Percentiles rank a stretch among this genome's conserved stretches.
phyloP scores from a whole-genome alignment of 768 basidiomycete genomes.

The Boletales sp. region DNA sequence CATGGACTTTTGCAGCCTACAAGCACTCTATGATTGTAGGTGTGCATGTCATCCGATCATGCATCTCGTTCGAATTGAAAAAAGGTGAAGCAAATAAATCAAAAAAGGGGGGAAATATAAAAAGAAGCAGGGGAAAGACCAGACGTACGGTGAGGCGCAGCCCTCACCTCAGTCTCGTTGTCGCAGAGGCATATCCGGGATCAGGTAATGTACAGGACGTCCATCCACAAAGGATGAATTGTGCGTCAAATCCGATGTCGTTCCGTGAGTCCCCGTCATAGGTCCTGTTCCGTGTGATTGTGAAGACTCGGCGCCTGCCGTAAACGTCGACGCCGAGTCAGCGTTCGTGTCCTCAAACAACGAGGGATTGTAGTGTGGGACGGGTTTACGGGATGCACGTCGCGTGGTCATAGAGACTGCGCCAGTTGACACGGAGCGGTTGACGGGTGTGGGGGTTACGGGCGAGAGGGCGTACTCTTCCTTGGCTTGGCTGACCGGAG shows the following conservation, averaged over 20 bases:
- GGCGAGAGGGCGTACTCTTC: constrained; percentile 32
- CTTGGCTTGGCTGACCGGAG: constrained; percentile 13
- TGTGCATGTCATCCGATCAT: constrained; percentile 4
- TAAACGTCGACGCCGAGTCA: constrained; percentile 21
- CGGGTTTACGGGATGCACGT: constrained; percentile 49
- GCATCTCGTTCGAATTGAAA: constrained; percentile 1
- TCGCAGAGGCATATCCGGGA: constrained; percentile 53
- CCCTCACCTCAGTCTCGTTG: constrained; percentile 22
- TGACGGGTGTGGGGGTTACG: constrained; percentile 16
- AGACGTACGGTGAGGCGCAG: background rate
- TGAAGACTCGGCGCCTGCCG: constrained; percentile 24
- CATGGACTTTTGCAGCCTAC: constrained; percentile 2
- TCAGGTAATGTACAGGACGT: constrained; percentile 52
- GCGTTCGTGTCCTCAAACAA: constrained; percentile 19
- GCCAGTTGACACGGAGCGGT: constrained; percentile 27
- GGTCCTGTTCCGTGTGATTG: constrained; percentile 25
- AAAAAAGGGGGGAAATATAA: background rate
- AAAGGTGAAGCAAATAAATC: constrained; percentile 2
- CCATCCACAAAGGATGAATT: constrained; percentile 46
- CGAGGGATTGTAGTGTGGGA: constrained; percentile 47
- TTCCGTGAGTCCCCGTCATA: constrained; percentile 5
- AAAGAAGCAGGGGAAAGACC: background rate
- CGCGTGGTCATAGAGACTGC: constrained; percentile 21
- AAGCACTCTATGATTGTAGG: constrained; percentile 4
- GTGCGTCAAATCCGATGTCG: constrained; percentile 29